Base-by-base conservation (phyloP, 1,284 basidiomycete genomes). In the Boletellus sp. region DNA sequence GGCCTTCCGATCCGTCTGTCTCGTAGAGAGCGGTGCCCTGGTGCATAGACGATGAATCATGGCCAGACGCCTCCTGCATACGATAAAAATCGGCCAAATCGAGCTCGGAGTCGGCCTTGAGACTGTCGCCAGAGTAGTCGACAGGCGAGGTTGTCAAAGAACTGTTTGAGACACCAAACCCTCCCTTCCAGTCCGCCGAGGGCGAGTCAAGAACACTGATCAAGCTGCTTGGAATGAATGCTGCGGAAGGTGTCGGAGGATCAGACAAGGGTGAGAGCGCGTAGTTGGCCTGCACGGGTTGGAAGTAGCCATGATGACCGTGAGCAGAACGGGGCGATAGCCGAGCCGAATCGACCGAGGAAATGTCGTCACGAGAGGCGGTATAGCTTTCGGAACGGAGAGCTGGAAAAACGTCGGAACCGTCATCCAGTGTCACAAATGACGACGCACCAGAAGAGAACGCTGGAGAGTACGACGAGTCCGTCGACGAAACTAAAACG, bases 211-310 rank as follows among this genome's bases (percentile, higher is more conserved):
- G 65, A 14, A 82, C 77, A 38, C 72, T 71, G 54, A 82, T 78
- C 34, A 84, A 68, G 53, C 76, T 74, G 39, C 73, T 74, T 25
- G 81, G 78, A 48, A 86, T 79, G 45, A 78, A 68, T n/a, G 74
- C 73, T 42, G 76, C 68, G 6, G 74, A 71, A 11, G 71, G 69
- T 4, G 73, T 74, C 9, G 60, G 53, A 5, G 57, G 55, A 47
- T 78, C 77, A 37, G 61, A 63, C 53, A 84, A 82, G 3, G 81
- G 77, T 23, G 76, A 73, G 57, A 81, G 81, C 19, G n/a, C n/a
- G n/a, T 67, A 59, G 17, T 67, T 61, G 11, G 55, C 50, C 34
- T 63, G 64, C 35, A 60, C 51, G 21, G 60, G 56, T 43, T 54
- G 56, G 25, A 66, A 41, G 32, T 57, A 49, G 16, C 49, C 38